Evolutionary conservation across 257 asterid species (phyloP).

Genomic region (Solanum raphanifolium): DNA sequence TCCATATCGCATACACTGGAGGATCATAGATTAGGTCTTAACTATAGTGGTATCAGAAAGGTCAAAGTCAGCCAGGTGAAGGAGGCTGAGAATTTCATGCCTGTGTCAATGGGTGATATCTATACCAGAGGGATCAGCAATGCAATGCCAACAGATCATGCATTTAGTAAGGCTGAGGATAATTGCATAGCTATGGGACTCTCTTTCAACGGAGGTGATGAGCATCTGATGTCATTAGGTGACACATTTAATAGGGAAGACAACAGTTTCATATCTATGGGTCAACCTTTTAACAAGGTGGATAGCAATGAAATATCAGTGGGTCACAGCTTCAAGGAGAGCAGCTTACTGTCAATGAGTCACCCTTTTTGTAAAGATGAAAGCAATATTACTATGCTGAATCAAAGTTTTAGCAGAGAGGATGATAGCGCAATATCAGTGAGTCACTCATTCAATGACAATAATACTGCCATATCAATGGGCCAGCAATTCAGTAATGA

Average conservation of each 20-base stretch:
- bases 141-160: neutral
- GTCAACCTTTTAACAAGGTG: neutral
- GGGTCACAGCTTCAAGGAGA: constrained; percentile 8
- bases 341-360: neutral
- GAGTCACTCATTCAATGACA: constrained; percentile 4
- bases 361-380: constrained; percentile 6
- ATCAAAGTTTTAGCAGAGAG: constrained; percentile 4
- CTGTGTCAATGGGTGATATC: constrained; percentile 6
- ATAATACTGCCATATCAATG: neutral
- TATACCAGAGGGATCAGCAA: constrained; percentile 3
- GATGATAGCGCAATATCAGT: neutral
- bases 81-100: constrained; percentile 10
- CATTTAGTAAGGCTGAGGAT: constrained; percentile 9
- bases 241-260: constrained; percentile 5
- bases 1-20: constrained; percentile 12
- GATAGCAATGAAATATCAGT: neutral
- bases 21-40: constrained; percentile 11
- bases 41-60: constrained; percentile 13
- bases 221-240: constrained; percentile 8
- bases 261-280: constrained; percentile 5
- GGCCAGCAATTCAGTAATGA: constrained; percentile 4
- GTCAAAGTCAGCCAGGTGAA: constrained; percentile 17
- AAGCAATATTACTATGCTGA: neutral
- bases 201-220: constrained; percentile 6
- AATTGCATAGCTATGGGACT: constrained; percentile 8